Evolutionary conservation across 2,329 filamentous ascomycete species (phyloP).

Genomic region (Zymoseptoria tritici): DNA sequence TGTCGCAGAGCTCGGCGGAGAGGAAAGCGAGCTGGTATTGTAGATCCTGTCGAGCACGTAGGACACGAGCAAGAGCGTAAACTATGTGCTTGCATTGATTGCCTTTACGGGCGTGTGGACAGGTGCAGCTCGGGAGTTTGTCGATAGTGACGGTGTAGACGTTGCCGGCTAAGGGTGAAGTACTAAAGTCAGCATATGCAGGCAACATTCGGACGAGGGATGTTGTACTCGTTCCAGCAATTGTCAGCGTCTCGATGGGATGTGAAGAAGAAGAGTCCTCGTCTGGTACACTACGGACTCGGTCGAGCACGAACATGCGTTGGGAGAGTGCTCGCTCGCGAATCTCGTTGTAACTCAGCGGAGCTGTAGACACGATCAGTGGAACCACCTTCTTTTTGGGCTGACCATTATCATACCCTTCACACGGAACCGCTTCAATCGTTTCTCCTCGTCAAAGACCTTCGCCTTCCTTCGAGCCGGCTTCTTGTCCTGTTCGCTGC

Average conservation of each 20-base stretch:
- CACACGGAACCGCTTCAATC: constrained; percentile 18
- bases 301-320: constrained; percentile 26
- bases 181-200: no score
- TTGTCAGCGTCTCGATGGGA: constrained; percentile 48
- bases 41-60: constrained; percentile 49
- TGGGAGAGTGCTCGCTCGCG: constrained; percentile 25
- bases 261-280: constrained; percentile 16
- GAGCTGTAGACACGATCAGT: no score
- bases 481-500: neutral
- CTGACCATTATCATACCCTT: no score
- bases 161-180: no score
- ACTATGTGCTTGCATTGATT: constrained; percentile 60
- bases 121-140: constrained; percentile 38
- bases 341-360: constrained; percentile 18
- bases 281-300: constrained; percentile 13
- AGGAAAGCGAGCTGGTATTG: constrained; percentile 57
- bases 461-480: constrained; percentile 9
- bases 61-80: constrained; percentile 52
- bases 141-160: constrained; percentile 51
- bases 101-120: constrained; percentile 23
- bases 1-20: constrained; percentile 49
- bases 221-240: constrained; percentile 56
- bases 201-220: no score
- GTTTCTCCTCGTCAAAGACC: constrained; percentile 19
- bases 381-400: no score